Percentiles rank a stretch among this genome's conserved stretches.
Conservation (phyloP, 345 rosid genomes). For the Hirschfeldia incana region DNA sequence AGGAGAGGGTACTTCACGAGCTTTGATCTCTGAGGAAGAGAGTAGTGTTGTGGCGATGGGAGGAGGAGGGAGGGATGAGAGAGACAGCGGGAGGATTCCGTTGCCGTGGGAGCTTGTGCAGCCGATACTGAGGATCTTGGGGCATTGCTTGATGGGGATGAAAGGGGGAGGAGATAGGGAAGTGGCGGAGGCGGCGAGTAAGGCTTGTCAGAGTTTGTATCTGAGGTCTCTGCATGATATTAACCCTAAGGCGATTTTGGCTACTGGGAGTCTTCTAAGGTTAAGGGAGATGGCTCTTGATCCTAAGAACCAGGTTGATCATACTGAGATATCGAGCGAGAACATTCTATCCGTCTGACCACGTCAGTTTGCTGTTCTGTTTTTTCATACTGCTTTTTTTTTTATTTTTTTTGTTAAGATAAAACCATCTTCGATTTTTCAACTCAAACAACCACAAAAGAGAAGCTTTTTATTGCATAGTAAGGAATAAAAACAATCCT, state of each 20-base stretch:
- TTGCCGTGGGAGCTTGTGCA: conserved; percentile 86
- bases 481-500: conserved; percentile 8
- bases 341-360: conserved; percentile 12
- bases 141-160: conserved; percentile 68
- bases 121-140: conserved; percentile 68
- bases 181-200: conserved; percentile 45
- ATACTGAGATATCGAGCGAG: conserved; percentile 55
- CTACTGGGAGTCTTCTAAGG: conserved; percentile 66
- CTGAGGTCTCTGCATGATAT: conserved; percentile 62
- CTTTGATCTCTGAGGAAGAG: conserved; percentile 4
- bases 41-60: background rate
- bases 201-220: conserved; percentile 62
- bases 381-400: background rate
- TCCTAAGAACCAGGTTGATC: conserved; percentile 47
- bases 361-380: background rate
- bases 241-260: conserved; percentile 68
- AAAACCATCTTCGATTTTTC: background rate
- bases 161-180: conserved; percentile 29
- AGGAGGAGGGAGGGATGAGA: conserved; percentile 10
- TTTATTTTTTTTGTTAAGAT: background rate
- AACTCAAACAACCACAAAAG: background rate
- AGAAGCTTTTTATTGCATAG: background rate
- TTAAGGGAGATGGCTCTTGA: conserved; percentile 50
- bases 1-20: background rate
- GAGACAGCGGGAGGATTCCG: conserved; percentile 42